Base-by-base conservation (phyloP, 495 filamentous ascomycete genomes). In the Trichoderma asperelloides region DNA sequence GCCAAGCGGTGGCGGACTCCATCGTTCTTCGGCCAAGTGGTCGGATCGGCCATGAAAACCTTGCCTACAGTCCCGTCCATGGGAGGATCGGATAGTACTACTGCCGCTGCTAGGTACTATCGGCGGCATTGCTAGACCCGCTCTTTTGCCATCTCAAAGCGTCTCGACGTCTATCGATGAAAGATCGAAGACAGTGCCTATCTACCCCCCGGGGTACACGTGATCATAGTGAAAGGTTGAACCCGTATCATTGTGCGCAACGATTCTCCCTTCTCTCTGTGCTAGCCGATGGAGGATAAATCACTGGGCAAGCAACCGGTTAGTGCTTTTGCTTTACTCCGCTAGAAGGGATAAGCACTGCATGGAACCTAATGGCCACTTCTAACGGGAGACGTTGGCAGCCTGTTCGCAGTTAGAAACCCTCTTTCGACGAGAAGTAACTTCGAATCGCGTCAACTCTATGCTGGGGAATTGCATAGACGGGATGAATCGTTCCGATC, bases 381-480 rank as follows among this genome's bases (percentile, higher is more conserved):
- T 57, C 11, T 5, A 25, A 9, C 27, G 8, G 15, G 4, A 18
- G 23, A 33, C 27, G 30, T 13, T 8, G 12, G 13, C 11, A 47
- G 37, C 16, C 18, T 23, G 5, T n/a, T 60, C 9, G 28, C 64
- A 30, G 55, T 66, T 78, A 84, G 70, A 87, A 87, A 23, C 80
- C 79, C 62, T 73, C 75, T 74, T 84, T 86, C 27, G 75, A 74
- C 69, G 82, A 78, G 73, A 86, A 95, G 78, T 88, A 90, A 67
- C 71, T 73, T 76, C 83, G 84, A 70, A 88, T 87, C 15, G 77
- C 78, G 71, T 88, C 84, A 64, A 88, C 88, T 40, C 81, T 82
- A 70, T 84, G 81, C 77, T 87, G 86, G 16, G 93, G 92, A 65
- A 97, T 87, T 66, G 91, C 88, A 79, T 88, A 97, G 27, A 97